These are phyloP conservation scores for Suhomyces panamericanus DNA, from an alignment of 1,139 yeast species.

Conservation along the genomic window DNA sequence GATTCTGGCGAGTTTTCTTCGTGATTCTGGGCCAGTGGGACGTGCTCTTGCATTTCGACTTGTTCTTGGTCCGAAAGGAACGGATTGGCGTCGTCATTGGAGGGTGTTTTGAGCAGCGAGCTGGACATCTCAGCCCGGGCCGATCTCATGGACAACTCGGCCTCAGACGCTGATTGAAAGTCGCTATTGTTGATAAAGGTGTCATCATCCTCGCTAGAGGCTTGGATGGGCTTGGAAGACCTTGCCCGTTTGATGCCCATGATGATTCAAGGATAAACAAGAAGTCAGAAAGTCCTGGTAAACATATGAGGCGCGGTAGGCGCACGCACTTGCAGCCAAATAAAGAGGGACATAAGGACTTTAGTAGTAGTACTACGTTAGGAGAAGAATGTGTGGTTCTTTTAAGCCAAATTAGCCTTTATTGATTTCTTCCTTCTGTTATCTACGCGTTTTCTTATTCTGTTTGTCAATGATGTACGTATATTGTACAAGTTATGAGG, in stretches of 20 bases:
- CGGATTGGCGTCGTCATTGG: constrained; percentile 5
- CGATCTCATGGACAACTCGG: constrained; percentile 3
- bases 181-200: constrained; percentile 48
- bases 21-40: neutral
- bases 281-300: neutral
- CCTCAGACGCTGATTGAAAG: constrained; percentile 10
- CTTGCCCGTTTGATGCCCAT: constrained; percentile 19
- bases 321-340: constrained; percentile 10
- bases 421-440: too few species aligned
- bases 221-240: constrained; percentile 9
- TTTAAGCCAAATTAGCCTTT: too few species aligned
- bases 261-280: neutral
- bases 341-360: too few species aligned
- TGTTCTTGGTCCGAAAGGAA: constrained; percentile 3
- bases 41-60: neutral
- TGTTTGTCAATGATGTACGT: neutral
- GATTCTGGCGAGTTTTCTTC: neutral
- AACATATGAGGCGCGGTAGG: constrained; percentile 2
- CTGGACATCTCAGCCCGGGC: neutral
- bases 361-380: too few species aligned
- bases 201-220: constrained; percentile 16
- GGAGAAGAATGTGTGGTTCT: too few species aligned
- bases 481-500: neutral
- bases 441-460: neutral
- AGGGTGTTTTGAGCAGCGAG: neutral